A percentile compares a stretch with the other conserved stretches of the same genome.
phyloP scores from a whole-genome alignment of 805 yeast species.

The Millerozyma acaciae region DNA sequence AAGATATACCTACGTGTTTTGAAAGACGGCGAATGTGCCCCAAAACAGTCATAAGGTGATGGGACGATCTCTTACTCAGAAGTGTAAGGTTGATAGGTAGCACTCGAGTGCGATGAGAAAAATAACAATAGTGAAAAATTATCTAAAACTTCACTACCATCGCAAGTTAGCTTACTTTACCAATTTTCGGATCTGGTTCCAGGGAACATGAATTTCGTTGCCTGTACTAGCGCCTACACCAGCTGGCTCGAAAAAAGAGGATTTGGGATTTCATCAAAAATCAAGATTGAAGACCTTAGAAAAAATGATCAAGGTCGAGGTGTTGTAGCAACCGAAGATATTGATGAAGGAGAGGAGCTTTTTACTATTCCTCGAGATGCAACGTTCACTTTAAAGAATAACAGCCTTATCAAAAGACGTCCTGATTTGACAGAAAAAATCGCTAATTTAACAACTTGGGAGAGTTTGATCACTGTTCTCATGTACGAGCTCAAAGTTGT shows the following conservation, averaged over 20 bases:
- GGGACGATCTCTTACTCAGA: no score
- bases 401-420: slow-evolving; percentile 35
- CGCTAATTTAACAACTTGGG: slow-evolving; percentile 63
- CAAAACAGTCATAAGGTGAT: no score
- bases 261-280: slow-evolving; percentile 50
- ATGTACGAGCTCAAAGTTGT: slow-evolving; percentile 52
- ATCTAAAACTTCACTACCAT: no score
- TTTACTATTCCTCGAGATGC: slow-evolving; percentile 64
- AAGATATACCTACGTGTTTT: slow-evolving; percentile 15
- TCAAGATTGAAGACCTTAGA: slow-evolving; percentile 61
- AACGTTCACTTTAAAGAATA: slow-evolving; percentile 57
- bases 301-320: slow-evolving; percentile 70
- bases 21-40: not conserved
- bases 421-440: slow-evolving; percentile 33
- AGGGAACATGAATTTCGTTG: slow-evolving; percentile 5
- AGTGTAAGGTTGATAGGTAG: no score
- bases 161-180: no score
- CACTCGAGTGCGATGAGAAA: no score
- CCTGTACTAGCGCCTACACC: slow-evolving; percentile 16
- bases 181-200: slow-evolving; percentile 5
- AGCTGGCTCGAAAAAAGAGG: slow-evolving; percentile 31
- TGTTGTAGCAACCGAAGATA: slow-evolving; percentile 58
- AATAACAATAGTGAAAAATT: not conserved
- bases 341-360: slow-evolving; percentile 57
- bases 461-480: slow-evolving; percentile 64